Evolutionary conservation across 2,329 filamentous ascomycete genomes (phyloP).

Genomic region (Rosellinia necatrix): DNA sequence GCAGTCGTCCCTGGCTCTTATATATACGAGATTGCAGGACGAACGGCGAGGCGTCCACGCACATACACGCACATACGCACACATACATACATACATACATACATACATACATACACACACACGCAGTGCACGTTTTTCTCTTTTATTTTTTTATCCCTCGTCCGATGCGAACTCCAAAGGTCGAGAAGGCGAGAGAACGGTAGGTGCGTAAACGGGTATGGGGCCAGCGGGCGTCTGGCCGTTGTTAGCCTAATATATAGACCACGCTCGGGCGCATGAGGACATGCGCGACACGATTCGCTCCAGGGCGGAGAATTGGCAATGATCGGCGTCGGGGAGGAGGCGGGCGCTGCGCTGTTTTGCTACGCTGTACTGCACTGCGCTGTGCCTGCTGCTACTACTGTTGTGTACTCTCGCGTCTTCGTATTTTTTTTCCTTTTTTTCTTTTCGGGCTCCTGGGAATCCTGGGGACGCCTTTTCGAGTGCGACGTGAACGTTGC

Average conservation of each 20-base stretch:
- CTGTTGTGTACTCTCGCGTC: no score
- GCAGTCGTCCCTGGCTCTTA: slow-evolving; percentile 11
- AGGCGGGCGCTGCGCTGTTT: background rate
- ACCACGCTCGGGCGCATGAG: slow-evolving; percentile 9
- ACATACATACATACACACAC: no score
- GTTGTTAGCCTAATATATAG: slow-evolving; percentile 22
- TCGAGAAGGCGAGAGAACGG: slow-evolving; percentile 4
- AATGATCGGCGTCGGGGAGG: slow-evolving; percentile 18
- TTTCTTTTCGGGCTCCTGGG: no score
- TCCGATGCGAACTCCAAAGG: background rate
- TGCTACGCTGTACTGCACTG: no score
- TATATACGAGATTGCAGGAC: slow-evolving; percentile 14
- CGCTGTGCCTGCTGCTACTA: background rate
- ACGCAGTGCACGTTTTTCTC: no score
- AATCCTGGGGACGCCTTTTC: background rate
- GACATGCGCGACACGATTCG: background rate
- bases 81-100: no score
- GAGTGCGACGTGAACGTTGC: slow-evolving; percentile 25
- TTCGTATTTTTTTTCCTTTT: slow-evolving; percentile 8
- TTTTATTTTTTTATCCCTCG: no score
- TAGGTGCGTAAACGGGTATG: slow-evolving; percentile 1
- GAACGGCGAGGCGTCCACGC: slow-evolving; percentile 3
- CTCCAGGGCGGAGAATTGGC: slow-evolving; percentile 9
- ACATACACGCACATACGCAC: no score
- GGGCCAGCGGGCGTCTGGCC: background rate